Conservation (phyloP, 1,139 yeast genomes). For the Pichia inconspicua region DNA sequence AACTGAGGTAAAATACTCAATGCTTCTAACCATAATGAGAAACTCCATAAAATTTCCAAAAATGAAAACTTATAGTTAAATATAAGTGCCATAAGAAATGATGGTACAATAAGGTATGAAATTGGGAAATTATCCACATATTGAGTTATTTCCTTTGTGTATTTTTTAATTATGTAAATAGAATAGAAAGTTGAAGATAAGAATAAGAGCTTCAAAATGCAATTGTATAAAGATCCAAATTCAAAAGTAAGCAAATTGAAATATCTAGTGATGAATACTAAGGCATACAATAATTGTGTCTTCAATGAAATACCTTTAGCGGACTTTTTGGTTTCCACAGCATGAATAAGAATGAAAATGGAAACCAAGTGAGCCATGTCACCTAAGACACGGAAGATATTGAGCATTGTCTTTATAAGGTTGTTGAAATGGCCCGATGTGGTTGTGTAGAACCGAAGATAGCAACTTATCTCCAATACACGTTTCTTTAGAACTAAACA, state of each 20-base stretch:
- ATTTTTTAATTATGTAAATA: constrained; percentile 62
- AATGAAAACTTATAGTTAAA: constrained; percentile 60
- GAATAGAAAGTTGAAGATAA: constrained; percentile 70
- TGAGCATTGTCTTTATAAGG: constrained; percentile 17
- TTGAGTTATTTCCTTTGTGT: constrained; percentile 42
- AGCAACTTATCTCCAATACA: too few species aligned
- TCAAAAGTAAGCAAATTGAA: constrained; percentile 51
- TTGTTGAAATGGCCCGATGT: neutral
- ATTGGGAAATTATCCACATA: constrained; percentile 68
- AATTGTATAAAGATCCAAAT: constrained; percentile 64
- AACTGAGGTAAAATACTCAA: constrained; percentile 90
- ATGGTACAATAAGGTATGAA: constrained; percentile 60
- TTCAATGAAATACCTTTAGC: constrained; percentile 82
- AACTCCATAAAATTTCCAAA: constrained; percentile 65
- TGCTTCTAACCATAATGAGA: constrained; percentile 80
- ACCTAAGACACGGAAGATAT: constrained; percentile 32
- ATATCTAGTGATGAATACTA: constrained; percentile 70
- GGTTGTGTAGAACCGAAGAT: too few species aligned
- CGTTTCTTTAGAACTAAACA: too few species aligned
- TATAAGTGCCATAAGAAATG: constrained; percentile 51
- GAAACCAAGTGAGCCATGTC: constrained; percentile 82
- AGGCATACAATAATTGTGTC: constrained; percentile 71
- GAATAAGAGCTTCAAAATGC: constrained; percentile 74
- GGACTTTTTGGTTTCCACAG: constrained; percentile 58
- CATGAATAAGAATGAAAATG: constrained; percentile 63